A percentile compares a stretch with the other conserved stretches of the same genome.
phyloP scores from a whole-genome alignment of 352 stramenopile species.

The Plasmopara viticola region DNA sequence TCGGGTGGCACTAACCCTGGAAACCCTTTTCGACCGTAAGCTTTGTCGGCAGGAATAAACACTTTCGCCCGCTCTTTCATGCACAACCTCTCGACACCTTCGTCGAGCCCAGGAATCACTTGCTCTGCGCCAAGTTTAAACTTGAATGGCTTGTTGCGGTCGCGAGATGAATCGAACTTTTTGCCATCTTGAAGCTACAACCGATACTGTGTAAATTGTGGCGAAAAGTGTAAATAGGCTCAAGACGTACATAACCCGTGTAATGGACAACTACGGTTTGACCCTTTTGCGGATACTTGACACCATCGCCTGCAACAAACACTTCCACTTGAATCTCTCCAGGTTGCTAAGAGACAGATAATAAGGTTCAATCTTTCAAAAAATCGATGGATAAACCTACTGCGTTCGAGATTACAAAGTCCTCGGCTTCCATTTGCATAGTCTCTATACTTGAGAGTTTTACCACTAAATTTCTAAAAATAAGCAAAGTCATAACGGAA shows the following conservation, averaged over 20 bases:
- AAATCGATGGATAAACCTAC: constrained; percentile 13
- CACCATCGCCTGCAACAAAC: constrained; percentile 83
- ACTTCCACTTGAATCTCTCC: constrained; percentile 85
- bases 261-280: constrained; percentile 87
- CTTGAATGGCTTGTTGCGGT: constrained; percentile 84
- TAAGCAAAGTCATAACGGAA: constrained; percentile 4
- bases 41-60: constrained; percentile 81
- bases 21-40: constrained; percentile 82
- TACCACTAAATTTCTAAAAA: constrained; percentile 5
- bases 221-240: neutral
- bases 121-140: constrained; percentile 86
- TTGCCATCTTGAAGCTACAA: constrained; percentile 61
- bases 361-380: neutral
- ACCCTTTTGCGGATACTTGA: constrained; percentile 86
- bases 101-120: constrained; percentile 84
- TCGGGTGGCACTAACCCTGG: constrained; percentile 86
- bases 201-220: neutral
- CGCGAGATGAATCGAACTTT: constrained; percentile 70
- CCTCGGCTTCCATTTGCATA: constrained; percentile 40
- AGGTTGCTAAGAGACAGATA: constrained; percentile 30
- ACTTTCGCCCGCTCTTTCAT: constrained; percentile 85
- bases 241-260: constrained; percentile 64
- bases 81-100: constrained; percentile 72
- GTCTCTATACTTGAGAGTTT: neutral
- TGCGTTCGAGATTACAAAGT: constrained; percentile 50